These are phyloP conservation scores for Excoecaria cochinchinensis DNA, from an alignment of 345 rosid species.

Conservation along the genomic window DNA sequence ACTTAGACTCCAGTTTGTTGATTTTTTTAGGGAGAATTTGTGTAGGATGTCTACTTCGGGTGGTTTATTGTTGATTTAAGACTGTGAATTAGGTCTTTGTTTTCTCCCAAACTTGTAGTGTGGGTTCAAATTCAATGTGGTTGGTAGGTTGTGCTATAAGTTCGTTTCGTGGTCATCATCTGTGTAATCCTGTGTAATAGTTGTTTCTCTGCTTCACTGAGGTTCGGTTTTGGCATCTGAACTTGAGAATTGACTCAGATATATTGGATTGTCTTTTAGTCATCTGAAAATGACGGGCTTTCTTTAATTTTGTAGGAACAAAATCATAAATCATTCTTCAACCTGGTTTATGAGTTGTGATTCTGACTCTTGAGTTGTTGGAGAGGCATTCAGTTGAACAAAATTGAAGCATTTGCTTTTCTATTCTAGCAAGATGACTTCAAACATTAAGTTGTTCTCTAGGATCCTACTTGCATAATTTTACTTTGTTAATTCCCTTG, in stretches of 20 bases:
- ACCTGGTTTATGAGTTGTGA: neutral
- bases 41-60: neutral
- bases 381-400: neutral
- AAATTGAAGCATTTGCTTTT: slow-evolving; percentile 6
- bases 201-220: neutral
- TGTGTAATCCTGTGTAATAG: neutral
- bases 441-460: neutral
- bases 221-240: neutral
- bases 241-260: neutral
- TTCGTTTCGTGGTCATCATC: neutral
- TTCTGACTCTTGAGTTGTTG: neutral
- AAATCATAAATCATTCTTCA: neutral
- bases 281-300: neutral
- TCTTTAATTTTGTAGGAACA: neutral
- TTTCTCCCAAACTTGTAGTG: neutral
- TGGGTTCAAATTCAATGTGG: neutral
- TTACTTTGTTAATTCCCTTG: neutral
- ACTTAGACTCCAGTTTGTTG: neutral
- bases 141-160: slow-evolving; percentile 4
- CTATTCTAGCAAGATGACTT: neutral
- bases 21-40: neutral
- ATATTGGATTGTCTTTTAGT: neutral
- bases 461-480: neutral
- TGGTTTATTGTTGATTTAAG: neutral
- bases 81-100: neutral